These are phyloP conservation scores for Ormosia emarginata DNA, from an alignment of 306 rosid species.

Conservation along the genomic window DNA sequence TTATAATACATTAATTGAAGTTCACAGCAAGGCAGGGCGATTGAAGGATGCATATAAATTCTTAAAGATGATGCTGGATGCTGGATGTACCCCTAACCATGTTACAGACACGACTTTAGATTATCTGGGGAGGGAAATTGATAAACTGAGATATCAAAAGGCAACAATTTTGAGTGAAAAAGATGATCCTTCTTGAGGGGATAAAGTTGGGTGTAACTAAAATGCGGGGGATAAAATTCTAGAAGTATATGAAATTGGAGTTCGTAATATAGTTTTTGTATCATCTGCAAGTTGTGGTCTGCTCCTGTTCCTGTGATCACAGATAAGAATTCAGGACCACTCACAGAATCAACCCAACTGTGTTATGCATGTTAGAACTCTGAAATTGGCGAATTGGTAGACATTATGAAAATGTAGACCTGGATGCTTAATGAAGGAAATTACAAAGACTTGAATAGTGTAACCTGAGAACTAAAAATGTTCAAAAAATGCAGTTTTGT, in stretches of 20 bases:
- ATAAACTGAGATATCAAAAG: constrained; percentile 63
- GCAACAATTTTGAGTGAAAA: constrained; percentile 61
- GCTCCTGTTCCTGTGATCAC: background rate
- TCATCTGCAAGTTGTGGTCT: background rate
- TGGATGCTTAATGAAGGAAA: background rate
- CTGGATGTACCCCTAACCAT: constrained; percentile 85
- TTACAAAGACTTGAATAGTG: background rate
- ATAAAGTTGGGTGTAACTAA: background rate
- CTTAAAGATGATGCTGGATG: constrained; percentile 83
- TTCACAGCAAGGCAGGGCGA: constrained; percentile 83
- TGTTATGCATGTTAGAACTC: background rate
- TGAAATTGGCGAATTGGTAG: background rate
- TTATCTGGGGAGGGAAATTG: constrained; percentile 85
- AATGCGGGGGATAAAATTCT: background rate
- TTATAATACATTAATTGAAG: constrained; percentile 83
- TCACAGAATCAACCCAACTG: background rate
- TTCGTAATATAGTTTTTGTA: background rate
- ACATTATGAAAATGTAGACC: background rate
- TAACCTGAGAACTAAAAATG: too few species aligned
- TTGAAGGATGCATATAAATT: constrained; percentile 81
- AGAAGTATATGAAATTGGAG: background rate
- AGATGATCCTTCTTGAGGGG: constrained; percentile 41
- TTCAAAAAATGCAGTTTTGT: background rate
- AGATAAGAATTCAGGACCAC: background rate
- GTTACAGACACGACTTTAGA: constrained; percentile 88